phyloP scores from a whole-genome alignment of 192 early-diverging fungal genomes.

The Linnemannia schmuckeri region DNA sequence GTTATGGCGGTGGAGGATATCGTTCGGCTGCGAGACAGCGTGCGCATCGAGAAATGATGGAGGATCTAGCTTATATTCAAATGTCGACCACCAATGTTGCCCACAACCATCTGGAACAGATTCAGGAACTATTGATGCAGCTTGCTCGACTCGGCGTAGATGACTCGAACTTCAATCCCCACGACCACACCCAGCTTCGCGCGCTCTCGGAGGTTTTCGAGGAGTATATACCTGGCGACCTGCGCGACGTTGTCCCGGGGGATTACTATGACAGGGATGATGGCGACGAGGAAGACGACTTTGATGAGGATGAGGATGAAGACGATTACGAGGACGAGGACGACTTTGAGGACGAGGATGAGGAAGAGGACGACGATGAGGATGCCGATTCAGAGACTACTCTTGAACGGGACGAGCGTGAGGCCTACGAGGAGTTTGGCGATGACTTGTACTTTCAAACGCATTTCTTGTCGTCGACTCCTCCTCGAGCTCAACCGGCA shows the following conservation, averaged over 20 bases:
- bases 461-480: background rate
- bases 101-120: background rate
- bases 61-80: background rate
- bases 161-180: background rate
- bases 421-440: constrained; percentile 13
- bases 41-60: background rate
- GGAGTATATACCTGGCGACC: background rate
- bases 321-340: constrained; percentile 27
- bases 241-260: constrained; percentile 8
- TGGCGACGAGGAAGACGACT: constrained; percentile 10
- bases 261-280: constrained; percentile 7
- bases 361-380: background rate
- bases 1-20: background rate
- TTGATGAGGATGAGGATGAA: constrained; percentile 19
- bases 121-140: background rate
- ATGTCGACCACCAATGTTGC: background rate
- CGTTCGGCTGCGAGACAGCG: background rate
- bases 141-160: background rate
- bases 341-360: constrained; percentile 1
- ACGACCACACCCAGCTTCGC: background rate
- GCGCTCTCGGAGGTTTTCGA: background rate
- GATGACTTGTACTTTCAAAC: background rate
- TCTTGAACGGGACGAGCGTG: constrained; percentile 11
- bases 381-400: background rate
- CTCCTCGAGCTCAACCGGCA: background rate